These are phyloP conservation scores for Corchorus olitorius DNA, from an alignment of 345 rosid species.

Conservation along the genomic window DNA sequence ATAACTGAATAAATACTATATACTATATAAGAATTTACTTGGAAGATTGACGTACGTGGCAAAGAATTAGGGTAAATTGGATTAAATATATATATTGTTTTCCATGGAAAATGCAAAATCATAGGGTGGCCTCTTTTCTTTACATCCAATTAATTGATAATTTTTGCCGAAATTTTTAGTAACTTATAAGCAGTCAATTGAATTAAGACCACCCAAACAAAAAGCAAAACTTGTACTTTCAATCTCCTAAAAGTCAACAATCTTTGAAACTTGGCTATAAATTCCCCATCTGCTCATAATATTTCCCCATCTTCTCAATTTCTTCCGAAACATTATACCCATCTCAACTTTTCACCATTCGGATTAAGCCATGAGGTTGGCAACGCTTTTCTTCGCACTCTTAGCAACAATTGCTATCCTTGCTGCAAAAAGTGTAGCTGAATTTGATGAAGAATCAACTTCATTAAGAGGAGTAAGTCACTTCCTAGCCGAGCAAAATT, in stretches of 20 bases:
- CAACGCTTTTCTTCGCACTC: conserved; percentile 14
- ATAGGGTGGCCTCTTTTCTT: conserved; percentile 16
- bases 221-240: conserved; percentile 24
- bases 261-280: background rate
- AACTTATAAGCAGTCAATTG: conserved; percentile 15
- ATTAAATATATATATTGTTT: too few species aligned
- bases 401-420: conserved; percentile 1
- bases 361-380: conserved; percentile 5
- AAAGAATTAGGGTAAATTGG: too few species aligned
- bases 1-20: too few species aligned
- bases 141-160: conserved; percentile 21
- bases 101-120: conserved; percentile 7
- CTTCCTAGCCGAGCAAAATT: conserved; percentile 18
- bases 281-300: background rate
- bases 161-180: background rate
- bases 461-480: conserved; percentile 23
- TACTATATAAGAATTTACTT: too few species aligned
- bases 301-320: background rate
- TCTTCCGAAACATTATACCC: background rate
- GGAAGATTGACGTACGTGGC: too few species aligned
- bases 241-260: conserved; percentile 25
- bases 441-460: background rate
- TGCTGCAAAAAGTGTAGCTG: background rate
- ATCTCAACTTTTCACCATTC: background rate
- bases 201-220: conserved; percentile 17